phyloP scores from a whole-genome alignment of 1,284 basidiomycete species.

The Microbotryum violaceum region DNA sequence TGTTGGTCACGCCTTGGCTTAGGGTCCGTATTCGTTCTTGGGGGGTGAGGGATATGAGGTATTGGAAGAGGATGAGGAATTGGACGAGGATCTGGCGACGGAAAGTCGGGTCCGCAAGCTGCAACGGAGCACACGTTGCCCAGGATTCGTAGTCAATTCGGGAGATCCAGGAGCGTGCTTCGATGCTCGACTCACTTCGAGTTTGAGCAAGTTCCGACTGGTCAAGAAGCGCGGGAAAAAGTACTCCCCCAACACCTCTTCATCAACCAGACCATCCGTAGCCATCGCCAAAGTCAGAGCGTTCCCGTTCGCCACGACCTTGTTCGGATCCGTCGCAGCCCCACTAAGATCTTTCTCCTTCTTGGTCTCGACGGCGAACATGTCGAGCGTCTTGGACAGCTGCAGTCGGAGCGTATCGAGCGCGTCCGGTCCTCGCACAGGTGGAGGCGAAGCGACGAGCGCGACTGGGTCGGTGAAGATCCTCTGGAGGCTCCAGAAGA shows the following conservation, averaged over 20 bases:
- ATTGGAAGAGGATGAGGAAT: conserved; percentile 69
- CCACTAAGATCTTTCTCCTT: conserved; percentile 50
- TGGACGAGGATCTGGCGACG: conserved; percentile 86
- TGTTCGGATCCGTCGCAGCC: conserved; percentile 4
- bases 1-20: conserved; percentile 52
- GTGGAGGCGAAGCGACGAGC: conserved; percentile 25
- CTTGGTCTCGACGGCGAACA: conserved; percentile 71
- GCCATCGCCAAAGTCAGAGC: too few species aligned
- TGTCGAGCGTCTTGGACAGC: conserved; percentile 61
- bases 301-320: neutral
- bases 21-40: conserved; percentile 56
- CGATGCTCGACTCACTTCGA: conserved; percentile 55
- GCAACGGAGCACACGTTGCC: too few species aligned
- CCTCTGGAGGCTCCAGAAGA: conserved; percentile 71
- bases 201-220: conserved; percentile 70
- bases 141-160: neutral
- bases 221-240: conserved; percentile 89
- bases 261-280: conserved; percentile 38
- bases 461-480: conserved; percentile 35
- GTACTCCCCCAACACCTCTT: conserved; percentile 52
- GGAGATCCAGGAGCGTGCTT: neutral
- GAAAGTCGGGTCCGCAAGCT: conserved; percentile 81
- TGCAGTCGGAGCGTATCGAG: conserved; percentile 58
- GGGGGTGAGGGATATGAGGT: conserved; percentile 69
- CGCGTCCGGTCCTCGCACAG: conserved; percentile 1